A percentile compares a stretch with the other conserved stretches of the same genome.
Evolutionary conservation across 441 rosid species (phyloP).

Genomic region (Eutrema salsugineum): DNA sequence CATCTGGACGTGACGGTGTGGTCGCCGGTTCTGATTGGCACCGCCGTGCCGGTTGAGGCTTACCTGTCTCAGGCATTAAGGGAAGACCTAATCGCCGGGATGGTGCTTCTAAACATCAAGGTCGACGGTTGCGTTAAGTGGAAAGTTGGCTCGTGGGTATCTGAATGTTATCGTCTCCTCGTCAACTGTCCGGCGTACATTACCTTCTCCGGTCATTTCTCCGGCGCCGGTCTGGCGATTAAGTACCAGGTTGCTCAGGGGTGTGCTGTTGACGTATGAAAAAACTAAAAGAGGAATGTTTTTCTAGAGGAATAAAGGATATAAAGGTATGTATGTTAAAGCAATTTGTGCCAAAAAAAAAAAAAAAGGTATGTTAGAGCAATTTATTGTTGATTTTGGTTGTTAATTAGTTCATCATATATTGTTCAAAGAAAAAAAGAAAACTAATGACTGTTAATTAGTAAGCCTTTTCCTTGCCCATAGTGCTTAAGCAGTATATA

Average conservation of each 20-base stretch:
- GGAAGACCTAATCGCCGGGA: constrained; percentile 57
- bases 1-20: constrained; percentile 54
- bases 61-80: constrained; percentile 36
- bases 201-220: constrained; percentile 24
- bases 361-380: constrained; percentile 4
- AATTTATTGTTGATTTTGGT: neutral
- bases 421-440: neutral
- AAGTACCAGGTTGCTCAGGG: constrained; percentile 51
- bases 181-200: constrained; percentile 64
- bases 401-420: neutral
- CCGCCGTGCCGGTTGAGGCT: constrained; percentile 49
- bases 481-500: neutral
- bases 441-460: neutral
- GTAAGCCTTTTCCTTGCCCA: neutral
- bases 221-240: constrained; percentile 12
- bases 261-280: constrained; percentile 55
- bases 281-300: neutral
- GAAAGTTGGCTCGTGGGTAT: constrained; percentile 74
- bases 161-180: constrained; percentile 49
- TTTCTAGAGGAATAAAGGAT: neutral
- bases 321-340: constrained; percentile 1
- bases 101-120: constrained; percentile 49
- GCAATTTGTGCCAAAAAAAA: no score
- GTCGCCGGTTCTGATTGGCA: constrained; percentile 62
- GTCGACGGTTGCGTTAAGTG: constrained; percentile 60